Evolutionary conservation across 495 filamentous ascomycete species (phyloP).

Genomic region (Amniculicola lignicola): DNA sequence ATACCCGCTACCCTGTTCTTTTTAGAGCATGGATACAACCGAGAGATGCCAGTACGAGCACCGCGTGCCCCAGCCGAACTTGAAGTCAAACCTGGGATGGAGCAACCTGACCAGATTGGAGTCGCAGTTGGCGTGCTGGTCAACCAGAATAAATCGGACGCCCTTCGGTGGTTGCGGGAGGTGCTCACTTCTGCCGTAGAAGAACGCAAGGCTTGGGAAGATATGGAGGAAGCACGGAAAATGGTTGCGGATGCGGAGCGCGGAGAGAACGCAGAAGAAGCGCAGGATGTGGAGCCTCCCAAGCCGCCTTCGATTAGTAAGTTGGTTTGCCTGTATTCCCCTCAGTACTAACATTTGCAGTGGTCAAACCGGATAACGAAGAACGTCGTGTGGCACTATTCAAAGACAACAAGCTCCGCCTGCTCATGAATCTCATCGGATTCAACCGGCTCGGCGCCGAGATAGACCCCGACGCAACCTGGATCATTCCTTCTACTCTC

Average conservation of each 20-base stretch:
- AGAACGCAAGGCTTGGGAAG: constrained; percentile 80
- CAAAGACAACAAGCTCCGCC: constrained; percentile 83
- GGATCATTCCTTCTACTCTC: constrained; percentile 71
- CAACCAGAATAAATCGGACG: constrained; percentile 68
- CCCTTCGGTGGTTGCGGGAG: constrained; percentile 77
- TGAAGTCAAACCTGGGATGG: constrained; percentile 69
- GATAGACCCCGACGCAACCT: constrained; percentile 71
- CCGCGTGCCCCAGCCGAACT: constrained; percentile 69
- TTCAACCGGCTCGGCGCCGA: constrained; percentile 64
- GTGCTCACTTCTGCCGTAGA: constrained; percentile 62
- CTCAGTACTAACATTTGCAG: constrained; percentile 36
- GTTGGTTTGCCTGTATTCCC: constrained; percentile 13
- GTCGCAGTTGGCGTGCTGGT: constrained; percentile 75
- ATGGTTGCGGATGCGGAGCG: constrained; percentile 22
- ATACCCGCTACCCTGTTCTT: constrained; percentile 77
- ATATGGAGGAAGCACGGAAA: constrained; percentile 56
- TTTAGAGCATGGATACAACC: constrained; percentile 86
- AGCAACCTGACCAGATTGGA: constrained; percentile 65
- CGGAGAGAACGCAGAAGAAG: constrained; percentile 40
- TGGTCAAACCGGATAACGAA: constrained; percentile 67
- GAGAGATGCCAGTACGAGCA: constrained; percentile 61
- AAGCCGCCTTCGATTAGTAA: constrained; percentile 49
- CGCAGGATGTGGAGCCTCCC: constrained; percentile 27
- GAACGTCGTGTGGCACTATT: constrained; percentile 70
- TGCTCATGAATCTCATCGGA: constrained; percentile 75